Conservation (phyloP, 192 early-diverging fungal genomes). For the Podila clonocystis region DNA sequence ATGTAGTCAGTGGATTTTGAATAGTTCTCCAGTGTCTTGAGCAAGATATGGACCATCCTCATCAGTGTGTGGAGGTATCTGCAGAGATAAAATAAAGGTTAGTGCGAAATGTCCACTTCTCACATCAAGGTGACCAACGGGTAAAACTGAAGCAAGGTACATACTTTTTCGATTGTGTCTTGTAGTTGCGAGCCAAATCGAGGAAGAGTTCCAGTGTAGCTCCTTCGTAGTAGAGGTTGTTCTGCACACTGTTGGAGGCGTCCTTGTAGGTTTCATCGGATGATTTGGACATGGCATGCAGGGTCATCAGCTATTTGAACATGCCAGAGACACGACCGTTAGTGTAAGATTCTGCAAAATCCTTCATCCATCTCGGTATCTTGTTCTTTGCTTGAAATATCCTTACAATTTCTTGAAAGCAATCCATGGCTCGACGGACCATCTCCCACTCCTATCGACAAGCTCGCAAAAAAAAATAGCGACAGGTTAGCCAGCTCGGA, state of each 20-base stretch:
- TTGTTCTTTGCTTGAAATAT: neutral
- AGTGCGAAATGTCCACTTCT: too few relatives aligned
- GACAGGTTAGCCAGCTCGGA: neutral
- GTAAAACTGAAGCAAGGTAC: neutral
- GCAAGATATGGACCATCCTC: conserved; percentile 64
- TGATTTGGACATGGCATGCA: conserved; percentile 64
- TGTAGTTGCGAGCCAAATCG: conserved; percentile 61
- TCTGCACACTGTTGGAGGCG: conserved; percentile 70
- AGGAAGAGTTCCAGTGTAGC: conserved; percentile 67
- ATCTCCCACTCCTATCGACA: conserved; percentile 60
- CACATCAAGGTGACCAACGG: too few relatives aligned
- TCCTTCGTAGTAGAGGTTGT: conserved; percentile 77
- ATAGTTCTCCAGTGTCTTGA: conserved; percentile 71
- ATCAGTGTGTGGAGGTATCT: conserved; percentile 69
- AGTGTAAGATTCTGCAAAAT: too few relatives aligned
- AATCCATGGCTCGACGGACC: conserved; percentile 62
- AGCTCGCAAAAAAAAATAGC: neutral
- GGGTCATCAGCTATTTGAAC: conserved; percentile 52
- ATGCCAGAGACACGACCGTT: neutral
- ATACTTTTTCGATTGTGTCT: conserved; percentile 54
- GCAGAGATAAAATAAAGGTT: neutral
- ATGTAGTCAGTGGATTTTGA: conserved; percentile 61
- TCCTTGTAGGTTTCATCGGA: conserved; percentile 60
- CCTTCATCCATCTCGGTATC: too few relatives aligned
- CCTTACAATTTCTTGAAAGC: conserved; percentile 71